These are phyloP conservation scores for Ceratobasidium sp. DNA, from an alignment of 1,284 basidiomycete species.

Conservation along the genomic window DNA sequence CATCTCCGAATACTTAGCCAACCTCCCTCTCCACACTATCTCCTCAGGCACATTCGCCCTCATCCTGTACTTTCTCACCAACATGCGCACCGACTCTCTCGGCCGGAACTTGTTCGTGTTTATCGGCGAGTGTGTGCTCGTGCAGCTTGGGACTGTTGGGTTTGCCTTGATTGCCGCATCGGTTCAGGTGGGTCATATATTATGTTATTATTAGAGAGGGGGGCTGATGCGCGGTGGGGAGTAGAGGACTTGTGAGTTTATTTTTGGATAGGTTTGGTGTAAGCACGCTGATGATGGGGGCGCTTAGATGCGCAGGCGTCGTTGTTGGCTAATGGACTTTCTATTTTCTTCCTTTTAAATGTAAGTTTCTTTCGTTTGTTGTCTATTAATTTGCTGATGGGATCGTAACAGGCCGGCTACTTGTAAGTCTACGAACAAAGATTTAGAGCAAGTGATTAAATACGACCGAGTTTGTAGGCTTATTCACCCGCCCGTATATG, in stretches of 20 bases:
- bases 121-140: slow-evolving; percentile 58
- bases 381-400: not conserved
- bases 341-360: slow-evolving; percentile 53
- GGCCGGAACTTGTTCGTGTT: slow-evolving; percentile 59
- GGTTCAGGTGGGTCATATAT: slow-evolving; percentile 33
- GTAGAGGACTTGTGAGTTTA: no score
- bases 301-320: slow-evolving; percentile 48
- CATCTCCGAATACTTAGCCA: slow-evolving; percentile 57
- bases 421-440: slow-evolving; percentile 52
- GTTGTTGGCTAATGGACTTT: slow-evolving; percentile 52
- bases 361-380: slow-evolving; percentile 17
- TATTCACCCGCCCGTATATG: slow-evolving; percentile 59
- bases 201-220: no score
- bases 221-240: no score
- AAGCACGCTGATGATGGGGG: not conserved
- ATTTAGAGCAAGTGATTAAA: not conserved
- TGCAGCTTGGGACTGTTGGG: slow-evolving; percentile 60
- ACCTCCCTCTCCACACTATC: slow-evolving; percentile 53
- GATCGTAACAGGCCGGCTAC: slow-evolving; percentile 52
- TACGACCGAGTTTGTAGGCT: slow-evolving; percentile 23
- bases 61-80: slow-evolving; percentile 58
- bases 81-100: slow-evolving; percentile 57
- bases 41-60: slow-evolving; percentile 56
- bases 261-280: not conserved
- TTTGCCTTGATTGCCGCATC: slow-evolving; percentile 58